phyloP scores from a whole-genome alignment of 1,284 basidiomycete genomes.

The Mycena citricolor region DNA sequence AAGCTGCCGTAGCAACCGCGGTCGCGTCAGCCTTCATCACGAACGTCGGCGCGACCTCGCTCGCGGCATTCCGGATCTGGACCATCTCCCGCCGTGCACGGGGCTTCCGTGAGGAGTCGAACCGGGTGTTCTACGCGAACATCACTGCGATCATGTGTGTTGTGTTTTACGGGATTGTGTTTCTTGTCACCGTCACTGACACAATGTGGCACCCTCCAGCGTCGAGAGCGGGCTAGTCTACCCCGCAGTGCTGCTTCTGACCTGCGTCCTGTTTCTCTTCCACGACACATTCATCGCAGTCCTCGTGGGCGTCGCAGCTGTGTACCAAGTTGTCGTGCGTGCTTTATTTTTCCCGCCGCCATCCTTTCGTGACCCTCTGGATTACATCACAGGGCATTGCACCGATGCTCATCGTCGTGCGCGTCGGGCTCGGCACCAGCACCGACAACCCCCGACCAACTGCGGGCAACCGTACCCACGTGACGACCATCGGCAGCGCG shows the following conservation, averaged over 20 bases:
- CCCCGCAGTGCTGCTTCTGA: conserved; percentile 4
- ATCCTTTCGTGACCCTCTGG: neutral
- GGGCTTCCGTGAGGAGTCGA: neutral
- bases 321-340: conserved; percentile 14
- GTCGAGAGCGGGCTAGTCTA: conserved; percentile 19
- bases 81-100: conserved; percentile 6
- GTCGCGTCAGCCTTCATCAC: conserved; percentile 11
- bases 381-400: conserved; percentile 5
- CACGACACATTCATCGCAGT: conserved; percentile 8
- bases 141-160: conserved; percentile 17
- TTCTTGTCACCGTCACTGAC: too few relatives aligned
- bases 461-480: too few relatives aligned
- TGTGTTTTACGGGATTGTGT: neutral
- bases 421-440: conserved; percentile 7
- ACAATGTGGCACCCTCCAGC: neutral
- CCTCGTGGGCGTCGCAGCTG: conserved; percentile 7
- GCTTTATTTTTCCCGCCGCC: too few relatives aligned
- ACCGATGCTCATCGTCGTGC: conserved; percentile 12
- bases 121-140: conserved; percentile 9
- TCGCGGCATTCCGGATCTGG: conserved; percentile 18
- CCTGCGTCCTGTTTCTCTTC: conserved; percentile 1
- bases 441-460: too few relatives aligned
- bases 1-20: conserved; percentile 1
- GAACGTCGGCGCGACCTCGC: conserved; percentile 1
- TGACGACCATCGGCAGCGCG: too few relatives aligned